phyloP scores from a whole-genome alignment of 2,329 filamentous ascomycete genomes.

The Epichloe scottii region DNA sequence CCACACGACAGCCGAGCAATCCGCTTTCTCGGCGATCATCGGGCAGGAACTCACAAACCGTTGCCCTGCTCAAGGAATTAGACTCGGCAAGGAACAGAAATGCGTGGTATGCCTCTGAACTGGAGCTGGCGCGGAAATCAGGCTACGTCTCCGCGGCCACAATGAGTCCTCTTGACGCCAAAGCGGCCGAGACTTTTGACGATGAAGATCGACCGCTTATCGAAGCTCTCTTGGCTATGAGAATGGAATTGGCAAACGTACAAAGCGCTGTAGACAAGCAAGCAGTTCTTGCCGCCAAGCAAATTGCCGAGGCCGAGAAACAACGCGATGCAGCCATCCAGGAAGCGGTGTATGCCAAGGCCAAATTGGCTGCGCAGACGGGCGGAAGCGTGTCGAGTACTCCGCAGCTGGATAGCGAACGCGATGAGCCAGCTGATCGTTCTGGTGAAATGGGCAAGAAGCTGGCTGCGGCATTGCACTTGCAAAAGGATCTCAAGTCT shows the following conservation, averaged over 20 bases:
- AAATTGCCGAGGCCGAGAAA: conserved; percentile 87
- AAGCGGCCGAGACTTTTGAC: conserved; percentile 64
- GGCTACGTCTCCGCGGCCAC: conserved; percentile 68
- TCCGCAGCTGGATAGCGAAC: conserved; percentile 45
- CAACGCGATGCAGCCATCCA: conserved; percentile 89
- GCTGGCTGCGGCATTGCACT: conserved; percentile 66
- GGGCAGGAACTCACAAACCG: conserved; percentile 51
- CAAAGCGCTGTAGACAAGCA: conserved; percentile 85
- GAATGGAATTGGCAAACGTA: conserved; percentile 76
- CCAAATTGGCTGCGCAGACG: conserved; percentile 69
- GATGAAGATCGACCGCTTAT: conserved; percentile 88
- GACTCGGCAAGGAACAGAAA: conserved; percentile 76
- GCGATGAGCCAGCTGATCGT: conserved; percentile 42
- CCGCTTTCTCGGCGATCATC: conserved; percentile 48
- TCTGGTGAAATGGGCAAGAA: conserved; percentile 67
- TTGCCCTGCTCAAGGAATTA: conserved; percentile 72
- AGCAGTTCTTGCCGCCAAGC: conserved; percentile 69
- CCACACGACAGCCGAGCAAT: conserved; percentile 43
- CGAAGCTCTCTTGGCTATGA: conserved; percentile 86
- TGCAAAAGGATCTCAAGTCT: conserved; percentile 70
- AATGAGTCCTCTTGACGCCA: conserved; percentile 64
- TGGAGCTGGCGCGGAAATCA: conserved; percentile 80
- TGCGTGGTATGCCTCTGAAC: conserved; percentile 93
- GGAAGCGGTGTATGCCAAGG: conserved; percentile 90
- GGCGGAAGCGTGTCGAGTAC: conserved; percentile 52